Conservation (phyloP, 169 alveolate genomes). For the Plasmodium blacklocki region DNA sequence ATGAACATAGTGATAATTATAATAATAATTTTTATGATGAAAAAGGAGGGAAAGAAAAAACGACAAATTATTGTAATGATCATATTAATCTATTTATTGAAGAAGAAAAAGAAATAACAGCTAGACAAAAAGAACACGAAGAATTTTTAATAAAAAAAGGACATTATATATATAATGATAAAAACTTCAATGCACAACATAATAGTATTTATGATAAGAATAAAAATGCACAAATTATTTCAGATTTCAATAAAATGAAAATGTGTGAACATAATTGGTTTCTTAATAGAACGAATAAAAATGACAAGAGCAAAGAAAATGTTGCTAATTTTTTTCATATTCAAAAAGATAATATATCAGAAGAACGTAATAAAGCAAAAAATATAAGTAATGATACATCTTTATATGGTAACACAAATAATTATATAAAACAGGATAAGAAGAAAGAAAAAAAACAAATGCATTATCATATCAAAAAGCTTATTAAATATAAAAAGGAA, state of each 20-base stretch:
- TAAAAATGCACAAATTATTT: constrained; percentile 50
- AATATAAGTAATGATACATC: not conserved
- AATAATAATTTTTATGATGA: no score
- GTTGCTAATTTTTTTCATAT: not conserved
- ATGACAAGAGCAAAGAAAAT: no score
- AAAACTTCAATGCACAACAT: constrained; percentile 26
- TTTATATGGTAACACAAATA: not conserved
- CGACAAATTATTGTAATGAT: not conserved
- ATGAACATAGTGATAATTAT: not conserved
- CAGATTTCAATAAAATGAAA: constrained; percentile 61
- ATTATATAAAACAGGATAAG: constrained; percentile 1
- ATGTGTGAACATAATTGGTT: constrained; percentile 39
- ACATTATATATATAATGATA: constrained; percentile 54
- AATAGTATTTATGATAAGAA: constrained; percentile 64
- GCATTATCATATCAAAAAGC: constrained; percentile 46
- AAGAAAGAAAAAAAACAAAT: constrained; percentile 28
- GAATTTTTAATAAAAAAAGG: constrained; percentile 70
- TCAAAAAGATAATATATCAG: not conserved
- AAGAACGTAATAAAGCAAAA: constrained; percentile 5
- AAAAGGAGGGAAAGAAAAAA: not conserved
- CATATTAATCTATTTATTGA: constrained; percentile 60
- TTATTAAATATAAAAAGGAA: constrained; percentile 64
- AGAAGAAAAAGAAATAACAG: constrained; percentile 72
- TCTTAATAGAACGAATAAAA: constrained; percentile 16
- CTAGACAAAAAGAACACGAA: constrained; percentile 66